Base-by-base conservation (phyloP, 208 protist species). In the Leishmania tropica region DNA sequence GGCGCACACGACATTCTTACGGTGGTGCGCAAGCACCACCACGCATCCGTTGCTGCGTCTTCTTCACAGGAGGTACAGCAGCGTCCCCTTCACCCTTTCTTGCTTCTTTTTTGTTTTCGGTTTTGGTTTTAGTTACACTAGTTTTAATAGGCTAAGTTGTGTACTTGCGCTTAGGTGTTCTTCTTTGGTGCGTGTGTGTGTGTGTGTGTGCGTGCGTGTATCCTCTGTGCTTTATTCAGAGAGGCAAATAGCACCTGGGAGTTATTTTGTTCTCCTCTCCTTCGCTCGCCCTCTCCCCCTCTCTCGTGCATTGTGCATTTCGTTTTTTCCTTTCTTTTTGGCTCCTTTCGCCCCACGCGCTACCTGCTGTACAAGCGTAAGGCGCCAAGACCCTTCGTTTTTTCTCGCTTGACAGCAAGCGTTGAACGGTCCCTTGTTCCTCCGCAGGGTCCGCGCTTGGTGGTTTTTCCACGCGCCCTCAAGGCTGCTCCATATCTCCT, bases 41-140 rank as follows among this genome's bases (percentile, higher is more conserved):
- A 47, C 48, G 28, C 28, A 35, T 48, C 31, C 51, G 24, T 54
- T 74, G 48, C 7, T 35, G 1, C 68, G 68, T 74, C 68, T 3
- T 15, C 21, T 53, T 54, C 40, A 54, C 40, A 74, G 45, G n/a
- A 53, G 51, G 19, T 76, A 56, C 40, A 37, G n/a, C 56, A 35
- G 35, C 56, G 54, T 7, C 35, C 42, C 15, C 75, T 15, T n/a
- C 56, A 65, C 17, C 3, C 8, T 19, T 31, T 48, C 13, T 45
- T 28, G 10, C 19, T 15, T 24, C 21, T 15, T 47, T 15, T 47
- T 47, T 6, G 53, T 40, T 68, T 24, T 6, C 51, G 53, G 48
- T 31, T 58, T 76, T 76, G 73, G 45, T 47, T 17, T 78, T 65
- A 65, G 73, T 75, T 76, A 78, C 75, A 78, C 56, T 78, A 47